These are phyloP conservation scores for Punica granatum DNA, from an alignment of 345 rosid species.

Conservation along the genomic window DNA sequence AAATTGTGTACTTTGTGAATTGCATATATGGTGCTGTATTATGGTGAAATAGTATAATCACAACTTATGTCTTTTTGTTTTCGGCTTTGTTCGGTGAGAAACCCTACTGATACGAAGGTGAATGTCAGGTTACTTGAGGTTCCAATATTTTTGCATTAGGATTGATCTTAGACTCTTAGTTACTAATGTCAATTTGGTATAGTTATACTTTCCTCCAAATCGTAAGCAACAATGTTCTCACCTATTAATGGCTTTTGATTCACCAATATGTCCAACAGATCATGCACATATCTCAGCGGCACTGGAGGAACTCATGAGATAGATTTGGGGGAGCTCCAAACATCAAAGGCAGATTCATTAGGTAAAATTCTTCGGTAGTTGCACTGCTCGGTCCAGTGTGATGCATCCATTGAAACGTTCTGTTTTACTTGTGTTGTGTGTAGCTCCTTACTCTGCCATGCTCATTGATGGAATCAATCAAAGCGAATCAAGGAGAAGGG, in stretches of 20 bases:
- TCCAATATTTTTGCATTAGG: too few relatives aligned
- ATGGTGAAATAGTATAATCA: background rate
- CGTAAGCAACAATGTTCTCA: background rate
- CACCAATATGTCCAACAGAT: conserved; percentile 22
- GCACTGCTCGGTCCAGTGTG: background rate
- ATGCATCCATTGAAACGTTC: background rate
- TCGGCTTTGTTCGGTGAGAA: background rate
- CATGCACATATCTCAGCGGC: conserved; percentile 60
- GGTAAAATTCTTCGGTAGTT: conserved; percentile 24
- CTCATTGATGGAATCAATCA: conserved; percentile 83
- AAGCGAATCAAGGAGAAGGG: conserved; percentile 73
- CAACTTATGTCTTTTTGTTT: background rate
- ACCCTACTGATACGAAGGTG: background rate
- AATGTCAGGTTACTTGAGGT: too few relatives aligned
- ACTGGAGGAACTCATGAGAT: conserved; percentile 50
- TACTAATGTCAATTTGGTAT: too few relatives aligned
- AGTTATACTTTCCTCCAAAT: background rate
- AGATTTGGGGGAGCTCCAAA: conserved; percentile 46
- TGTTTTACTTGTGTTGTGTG: background rate
- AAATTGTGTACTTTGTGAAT: background rate
- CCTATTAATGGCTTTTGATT: background rate
- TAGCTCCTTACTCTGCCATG: conserved; percentile 62
- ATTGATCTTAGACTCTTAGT: too few relatives aligned
- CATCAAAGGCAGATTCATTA: conserved; percentile 50
- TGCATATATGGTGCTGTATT: background rate